A percentile compares a stretch with the other conserved stretches of the same genome.
Conservation (phyloP, 352 stramenopile species). For the Globisporangium megalacanthum region DNA sequence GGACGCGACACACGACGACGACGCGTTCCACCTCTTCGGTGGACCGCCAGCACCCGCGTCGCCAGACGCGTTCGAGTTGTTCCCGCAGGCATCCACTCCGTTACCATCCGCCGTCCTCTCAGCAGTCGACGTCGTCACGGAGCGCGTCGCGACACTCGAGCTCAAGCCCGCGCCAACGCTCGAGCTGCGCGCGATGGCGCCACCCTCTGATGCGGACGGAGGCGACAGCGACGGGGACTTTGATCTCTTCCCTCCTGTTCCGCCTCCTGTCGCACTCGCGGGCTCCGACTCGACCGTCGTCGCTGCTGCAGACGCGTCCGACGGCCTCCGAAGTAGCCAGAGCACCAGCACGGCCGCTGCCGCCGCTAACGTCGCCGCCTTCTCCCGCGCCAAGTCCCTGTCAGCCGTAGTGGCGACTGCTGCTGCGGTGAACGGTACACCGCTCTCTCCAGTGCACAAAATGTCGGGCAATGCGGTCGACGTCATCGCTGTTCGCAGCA, state of each 20-base stretch:
- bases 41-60: background rate
- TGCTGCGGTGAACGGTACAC: conserved; percentile 5
- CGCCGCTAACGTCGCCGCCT: conserved; percentile 10
- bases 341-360: conserved; percentile 2
- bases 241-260: conserved; percentile 35
- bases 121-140: background rate
- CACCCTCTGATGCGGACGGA: background rate
- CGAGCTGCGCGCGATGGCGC: background rate
- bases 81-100: background rate
- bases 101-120: background rate
- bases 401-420: conserved; percentile 6
- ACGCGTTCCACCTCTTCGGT: conserved; percentile 11
- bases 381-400: conserved; percentile 14
- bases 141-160: background rate
- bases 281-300: background rate
- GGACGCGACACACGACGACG: background rate
- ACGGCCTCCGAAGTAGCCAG: conserved; percentile 11
- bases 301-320: background rate
- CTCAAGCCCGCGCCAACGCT: background rate
- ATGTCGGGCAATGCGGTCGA: conserved; percentile 74
- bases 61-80: background rate
- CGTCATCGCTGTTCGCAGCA: conserved; percentile 69
- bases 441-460: conserved; percentile 42
- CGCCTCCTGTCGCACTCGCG: conserved; percentile 1
- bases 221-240: conserved; percentile 20